A percentile compares a stretch with the other conserved stretches of the same genome.
Evolutionary conservation across 768 basidiomycete species (phyloP).

Genomic region (Pulveroboletus ravenelii): DNA sequence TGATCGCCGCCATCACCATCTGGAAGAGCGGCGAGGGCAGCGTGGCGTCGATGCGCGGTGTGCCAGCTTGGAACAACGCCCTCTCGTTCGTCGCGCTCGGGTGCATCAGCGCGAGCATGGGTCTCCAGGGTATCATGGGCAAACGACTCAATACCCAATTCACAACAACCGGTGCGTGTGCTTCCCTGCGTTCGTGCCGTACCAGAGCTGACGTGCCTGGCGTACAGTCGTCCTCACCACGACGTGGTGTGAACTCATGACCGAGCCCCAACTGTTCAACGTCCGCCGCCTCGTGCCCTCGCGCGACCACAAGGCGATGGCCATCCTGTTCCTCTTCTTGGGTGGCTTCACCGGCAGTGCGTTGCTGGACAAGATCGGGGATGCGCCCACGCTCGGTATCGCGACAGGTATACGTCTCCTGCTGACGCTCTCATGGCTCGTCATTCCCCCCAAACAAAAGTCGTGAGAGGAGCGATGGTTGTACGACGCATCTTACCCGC

Average conservation of each 20-base stretch:
- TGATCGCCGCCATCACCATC: constrained; percentile 63
- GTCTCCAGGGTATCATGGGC: constrained; percentile 82
- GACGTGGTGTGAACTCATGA: constrained; percentile 85
- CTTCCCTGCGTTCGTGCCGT: not conserved
- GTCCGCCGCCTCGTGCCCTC: constrained; percentile 46
- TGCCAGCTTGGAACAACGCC: constrained; percentile 67
- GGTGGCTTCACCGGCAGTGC: constrained; percentile 69
- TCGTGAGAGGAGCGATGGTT: not conserved
- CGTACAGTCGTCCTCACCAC: constrained; percentile 73
- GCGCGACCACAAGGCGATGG: constrained; percentile 70
- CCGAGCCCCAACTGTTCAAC: constrained; percentile 71
- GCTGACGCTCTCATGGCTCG: constrained; percentile 60
- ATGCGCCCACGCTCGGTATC: constrained; percentile 62
- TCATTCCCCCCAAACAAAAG: constrained; percentile 41
- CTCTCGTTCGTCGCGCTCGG: constrained; percentile 67
- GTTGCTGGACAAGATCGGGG: constrained; percentile 54
- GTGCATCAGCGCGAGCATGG: constrained; percentile 72
- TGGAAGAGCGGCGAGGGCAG: constrained; percentile 63
- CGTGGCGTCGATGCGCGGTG: constrained; percentile 48
- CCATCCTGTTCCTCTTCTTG: constrained; percentile 62
- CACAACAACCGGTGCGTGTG: constrained; percentile 63
- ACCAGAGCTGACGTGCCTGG: not conserved
- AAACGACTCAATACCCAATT: constrained; percentile 79
- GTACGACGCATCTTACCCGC: not conserved
- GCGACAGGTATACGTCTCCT: constrained; percentile 59